A percentile compares a stretch with the other conserved stretches of the same genome.
phyloP scores from a whole-genome alignment of 2,329 filamentous ascomycete genomes.

The Cladosporium sp. region DNA sequence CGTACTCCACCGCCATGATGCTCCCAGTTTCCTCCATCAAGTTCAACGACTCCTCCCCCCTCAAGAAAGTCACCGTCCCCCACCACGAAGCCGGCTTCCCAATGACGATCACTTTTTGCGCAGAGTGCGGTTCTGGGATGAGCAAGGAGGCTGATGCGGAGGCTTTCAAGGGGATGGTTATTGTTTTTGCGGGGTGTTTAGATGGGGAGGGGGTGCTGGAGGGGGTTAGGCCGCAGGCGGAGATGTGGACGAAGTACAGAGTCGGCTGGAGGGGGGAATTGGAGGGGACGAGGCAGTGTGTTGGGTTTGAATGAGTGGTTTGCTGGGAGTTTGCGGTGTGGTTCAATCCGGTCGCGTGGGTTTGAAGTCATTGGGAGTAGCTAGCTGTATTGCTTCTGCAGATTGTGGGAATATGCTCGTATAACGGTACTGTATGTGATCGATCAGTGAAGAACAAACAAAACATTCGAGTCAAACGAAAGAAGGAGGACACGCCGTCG shows the following conservation, averaged over 20 bases:
- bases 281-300: conserved; percentile 1
- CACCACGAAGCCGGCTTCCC: conserved; percentile 15
- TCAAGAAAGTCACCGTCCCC: conserved; percentile 9
- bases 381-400: too few relatives aligned
- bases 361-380: too few relatives aligned
- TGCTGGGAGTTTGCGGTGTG: too few relatives aligned
- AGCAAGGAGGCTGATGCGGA: conserved; percentile 18
- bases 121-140: conserved; percentile 14
- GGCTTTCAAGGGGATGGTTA: conserved; percentile 11
- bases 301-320: background rate
- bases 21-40: conserved; percentile 12
- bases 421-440: too few relatives aligned
- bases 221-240: conserved; percentile 6
- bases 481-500: too few relatives aligned
- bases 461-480: too few relatives aligned
- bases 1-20: conserved; percentile 15
- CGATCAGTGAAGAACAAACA: too few relatives aligned
- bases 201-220: conserved; percentile 7
- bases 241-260: conserved; percentile 21
- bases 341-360: too few relatives aligned
- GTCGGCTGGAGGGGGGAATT: background rate
- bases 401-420: too few relatives aligned
- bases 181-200: conserved; percentile 20
- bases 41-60: background rate
- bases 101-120: conserved; percentile 18